Evolutionary conservation across 805 yeast genomes (phyloP).

Genomic region (Zygosaccharomyces kombuchaensis): DNA sequence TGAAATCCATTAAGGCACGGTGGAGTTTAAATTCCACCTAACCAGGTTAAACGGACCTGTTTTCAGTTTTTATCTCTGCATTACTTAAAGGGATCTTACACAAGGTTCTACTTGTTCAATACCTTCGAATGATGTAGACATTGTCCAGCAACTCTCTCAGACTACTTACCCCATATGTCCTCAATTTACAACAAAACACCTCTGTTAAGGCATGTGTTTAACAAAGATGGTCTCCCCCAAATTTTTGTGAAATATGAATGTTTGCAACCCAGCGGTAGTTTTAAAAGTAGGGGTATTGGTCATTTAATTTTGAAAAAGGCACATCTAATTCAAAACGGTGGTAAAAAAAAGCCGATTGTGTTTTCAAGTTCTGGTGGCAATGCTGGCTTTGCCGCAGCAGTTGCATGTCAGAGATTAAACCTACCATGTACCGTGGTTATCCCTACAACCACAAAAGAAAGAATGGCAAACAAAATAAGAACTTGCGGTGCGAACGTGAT

Average conservation of each 20-base stretch:
- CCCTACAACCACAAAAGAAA: slow-evolving; percentile 44
- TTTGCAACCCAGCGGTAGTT: slow-evolving; percentile 52
- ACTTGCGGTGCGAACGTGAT: slow-evolving; percentile 47
- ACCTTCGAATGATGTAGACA: no score
- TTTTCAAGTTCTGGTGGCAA: slow-evolving; percentile 53
- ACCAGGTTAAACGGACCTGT: not conserved
- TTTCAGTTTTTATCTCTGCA: not conserved
- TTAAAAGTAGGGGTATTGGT: slow-evolving; percentile 53
- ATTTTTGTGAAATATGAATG: slow-evolving; percentile 45
- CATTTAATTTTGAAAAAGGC: slow-evolving; percentile 36
- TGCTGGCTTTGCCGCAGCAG: slow-evolving; percentile 48
- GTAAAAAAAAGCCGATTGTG: slow-evolving; percentile 34
- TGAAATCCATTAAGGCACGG: not conserved
- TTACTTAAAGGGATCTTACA: not conserved
- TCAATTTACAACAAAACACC: slow-evolving; percentile 14
- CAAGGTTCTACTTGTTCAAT: not conserved
- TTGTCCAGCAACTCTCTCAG: not conserved
- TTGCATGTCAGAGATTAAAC: slow-evolving; percentile 31
- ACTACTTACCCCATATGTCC: not conserved
- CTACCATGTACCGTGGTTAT: slow-evolving; percentile 56
- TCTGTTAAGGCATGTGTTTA: slow-evolving; percentile 8
- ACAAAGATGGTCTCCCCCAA: slow-evolving; percentile 16
- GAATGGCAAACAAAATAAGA: slow-evolving; percentile 42
- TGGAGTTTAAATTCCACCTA: not conserved
- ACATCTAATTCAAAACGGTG: slow-evolving; percentile 23